Base-by-base conservation (phyloP, 768 basidiomycete genomes). In the Paxillus involutus region DNA sequence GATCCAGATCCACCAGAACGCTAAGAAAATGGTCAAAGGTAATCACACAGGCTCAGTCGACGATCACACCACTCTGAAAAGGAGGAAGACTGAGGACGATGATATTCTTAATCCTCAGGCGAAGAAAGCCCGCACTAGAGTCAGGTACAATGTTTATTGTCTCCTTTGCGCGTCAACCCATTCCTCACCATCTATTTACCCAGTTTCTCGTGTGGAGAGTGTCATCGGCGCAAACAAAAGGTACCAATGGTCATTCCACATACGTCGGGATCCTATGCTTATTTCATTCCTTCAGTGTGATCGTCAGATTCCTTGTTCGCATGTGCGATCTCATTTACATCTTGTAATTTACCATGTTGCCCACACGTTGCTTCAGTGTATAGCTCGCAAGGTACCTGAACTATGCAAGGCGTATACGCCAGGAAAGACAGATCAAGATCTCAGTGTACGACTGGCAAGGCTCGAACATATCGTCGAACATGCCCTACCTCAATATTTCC, bases 321-420 rank as follows among this genome's bases (percentile, higher is more conserved):
- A 92, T 81, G 90, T 91, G 59, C 57, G 69, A 80, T 72, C 29
- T 52, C 52, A 33, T 49, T 36, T 29, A 11, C 24, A 19, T 37
- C 10, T 53, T 30, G 33, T 57, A 52, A 52, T 19, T 40, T 49
- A 24, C 32, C 36, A 21, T 44, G 19, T 59, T 47, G 45, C 42
- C 62, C 44, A 63, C 44, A 59, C 51, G 50, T 55, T 52, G 36
- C 33, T 61, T 52, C 60, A 93, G 86, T 94, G 91, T 59, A 71
- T 91, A 58, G 84, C 91, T 47, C 85, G 91, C 64, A 93, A 91
- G 69, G 89, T 94, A 0, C 91, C 91, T 30, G 89, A 92, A 55
- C 74, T 93, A 41, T 94, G 91, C 75, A 89, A 89, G 67, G 86
- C 91, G 0, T 94, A 94, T 64, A 92, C 89, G 7, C 91, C 91